Percentiles rank a stretch among this genome's conserved stretches.
Evolutionary conservation across 2,329 filamentous ascomycete genomes (phyloP).

Genomic region (Nigrospora oryzae): DNA sequence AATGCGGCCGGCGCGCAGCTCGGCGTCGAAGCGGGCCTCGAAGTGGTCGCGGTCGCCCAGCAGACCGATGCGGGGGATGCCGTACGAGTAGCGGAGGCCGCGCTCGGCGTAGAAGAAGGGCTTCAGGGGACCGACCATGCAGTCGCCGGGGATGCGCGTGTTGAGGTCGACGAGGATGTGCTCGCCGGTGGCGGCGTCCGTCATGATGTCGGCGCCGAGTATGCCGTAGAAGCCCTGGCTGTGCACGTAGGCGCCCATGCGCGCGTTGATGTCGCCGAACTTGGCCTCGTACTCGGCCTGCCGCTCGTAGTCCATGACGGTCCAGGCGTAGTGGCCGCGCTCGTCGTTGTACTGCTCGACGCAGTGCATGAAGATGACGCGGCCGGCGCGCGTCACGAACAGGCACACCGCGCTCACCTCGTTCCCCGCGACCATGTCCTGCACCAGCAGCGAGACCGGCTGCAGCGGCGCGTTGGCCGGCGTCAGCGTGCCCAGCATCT

Average conservation of each 20-base stretch:
- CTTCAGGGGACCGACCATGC: no score
- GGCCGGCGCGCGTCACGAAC: neutral
- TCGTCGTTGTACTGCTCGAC: neutral
- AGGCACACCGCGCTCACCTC: neutral
- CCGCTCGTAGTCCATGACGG: neutral
- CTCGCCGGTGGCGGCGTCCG: neutral
- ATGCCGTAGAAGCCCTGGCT: neutral
- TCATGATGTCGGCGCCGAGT: neutral
- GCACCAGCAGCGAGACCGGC: neutral
- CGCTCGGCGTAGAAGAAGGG: no score
- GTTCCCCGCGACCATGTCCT: neutral
- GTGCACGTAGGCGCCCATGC: neutral
- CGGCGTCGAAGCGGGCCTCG: no score
- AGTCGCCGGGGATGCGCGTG: neutral
- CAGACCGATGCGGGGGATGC: no score
- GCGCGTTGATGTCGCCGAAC: neutral
- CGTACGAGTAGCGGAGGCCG: no score
- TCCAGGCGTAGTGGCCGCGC: neutral
- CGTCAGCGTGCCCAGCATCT: neutral
- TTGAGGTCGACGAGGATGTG: neutral
- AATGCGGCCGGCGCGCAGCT: no score
- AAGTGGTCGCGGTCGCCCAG: no score
- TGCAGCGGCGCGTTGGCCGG: neutral
- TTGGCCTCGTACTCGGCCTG: neutral
- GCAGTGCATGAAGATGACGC: neutral